phyloP scores from a whole-genome alignment of 1,284 basidiomycete genomes.

The Ceratobasidium sp. region DNA sequence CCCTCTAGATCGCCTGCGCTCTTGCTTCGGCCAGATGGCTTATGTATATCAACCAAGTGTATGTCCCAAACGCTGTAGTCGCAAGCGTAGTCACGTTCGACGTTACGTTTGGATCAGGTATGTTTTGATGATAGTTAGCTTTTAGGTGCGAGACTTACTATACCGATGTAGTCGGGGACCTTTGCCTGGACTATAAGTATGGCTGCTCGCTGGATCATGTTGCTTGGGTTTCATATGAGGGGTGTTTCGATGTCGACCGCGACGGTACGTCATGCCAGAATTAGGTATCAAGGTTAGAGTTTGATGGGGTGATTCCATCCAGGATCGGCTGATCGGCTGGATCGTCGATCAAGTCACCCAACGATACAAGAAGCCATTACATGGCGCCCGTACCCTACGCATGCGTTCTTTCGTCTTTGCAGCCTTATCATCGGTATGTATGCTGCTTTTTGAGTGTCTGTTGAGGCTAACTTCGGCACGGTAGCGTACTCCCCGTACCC shows the following conservation, averaged over 20 bases:
- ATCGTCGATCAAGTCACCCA: constrained; percentile 88
- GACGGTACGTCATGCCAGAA: constrained; percentile 61
- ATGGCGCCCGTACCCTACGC: constrained; percentile 97
- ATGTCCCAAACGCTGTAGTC: constrained; percentile 91
- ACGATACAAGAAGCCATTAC: constrained; percentile 82
- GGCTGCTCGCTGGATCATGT: constrained; percentile 81
- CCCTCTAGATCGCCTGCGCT: constrained; percentile 78
- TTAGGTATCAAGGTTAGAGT: constrained; percentile 21
- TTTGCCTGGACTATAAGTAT: constrained; percentile 83
- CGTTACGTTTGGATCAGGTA: constrained; percentile 89
- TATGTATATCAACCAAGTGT: constrained; percentile 91
- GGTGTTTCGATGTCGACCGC: constrained; percentile 95
- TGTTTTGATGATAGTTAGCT: neutral
- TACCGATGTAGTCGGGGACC: constrained; percentile 72
- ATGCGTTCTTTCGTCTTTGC: constrained; percentile 92
- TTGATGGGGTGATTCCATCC: neutral
- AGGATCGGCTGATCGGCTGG: constrained; percentile 89
- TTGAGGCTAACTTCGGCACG: no score
- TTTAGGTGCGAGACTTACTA: constrained; percentile 37
- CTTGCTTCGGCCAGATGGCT: constrained; percentile 89
- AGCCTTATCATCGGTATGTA: constrained; percentile 59
- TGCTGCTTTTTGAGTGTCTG: no score
- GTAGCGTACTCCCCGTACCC: neutral
- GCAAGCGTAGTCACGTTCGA: constrained; percentile 94
- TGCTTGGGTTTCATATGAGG: constrained; percentile 89